Evolutionary conservation across 805 yeast species (phyloP), one percentile per base, ranked within the genome.

Genomic region (Saturnispora dispora): DNA sequence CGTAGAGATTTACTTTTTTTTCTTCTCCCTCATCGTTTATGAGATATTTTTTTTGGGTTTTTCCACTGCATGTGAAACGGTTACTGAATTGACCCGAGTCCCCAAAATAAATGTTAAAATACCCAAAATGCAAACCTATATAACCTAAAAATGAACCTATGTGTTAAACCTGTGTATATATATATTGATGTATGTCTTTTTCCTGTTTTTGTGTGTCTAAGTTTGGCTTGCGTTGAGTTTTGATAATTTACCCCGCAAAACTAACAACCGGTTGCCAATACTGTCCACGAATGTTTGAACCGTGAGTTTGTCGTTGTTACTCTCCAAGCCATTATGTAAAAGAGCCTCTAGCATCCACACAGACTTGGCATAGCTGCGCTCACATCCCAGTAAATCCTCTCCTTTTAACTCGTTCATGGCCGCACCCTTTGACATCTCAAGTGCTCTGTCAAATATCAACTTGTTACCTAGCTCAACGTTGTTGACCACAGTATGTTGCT

Each of bases 271-370:
- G 58, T 81, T 83, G 15, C 91, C 87, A 56, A 91, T 88, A 65
- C 95, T 84, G 51, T 79, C 78, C 57, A 89, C 83, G 62, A 90
- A 88, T 65, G 81, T 81, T 63, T 84, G 88, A 47, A 91, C 88
- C 66, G 86, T 83, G 43, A 74, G 77, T 48, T 71, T 71, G 65
- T 91, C 98, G 47, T 83, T 88, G 4, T 72, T 76, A 60, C 87
- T 95, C 53, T 65, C 75, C 23, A 56, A 55, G 30, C 60, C 60
- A 48, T 58, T 58, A 53, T 85, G 91, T 50, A 89, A 67, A 27
- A 91, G 71, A 1, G 96, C 88, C 63, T 88, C 95, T 61, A 91
- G 71, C 96, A 91, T 88, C 97, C 97, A 91, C 48, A 91, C 79
- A 0, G 96, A 83, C 0, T 96, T 88, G 4, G 95, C 87, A 64